Base-by-base conservation (phyloP, 352 stramenopile species). In the Globisporangium nagaii region DNA sequence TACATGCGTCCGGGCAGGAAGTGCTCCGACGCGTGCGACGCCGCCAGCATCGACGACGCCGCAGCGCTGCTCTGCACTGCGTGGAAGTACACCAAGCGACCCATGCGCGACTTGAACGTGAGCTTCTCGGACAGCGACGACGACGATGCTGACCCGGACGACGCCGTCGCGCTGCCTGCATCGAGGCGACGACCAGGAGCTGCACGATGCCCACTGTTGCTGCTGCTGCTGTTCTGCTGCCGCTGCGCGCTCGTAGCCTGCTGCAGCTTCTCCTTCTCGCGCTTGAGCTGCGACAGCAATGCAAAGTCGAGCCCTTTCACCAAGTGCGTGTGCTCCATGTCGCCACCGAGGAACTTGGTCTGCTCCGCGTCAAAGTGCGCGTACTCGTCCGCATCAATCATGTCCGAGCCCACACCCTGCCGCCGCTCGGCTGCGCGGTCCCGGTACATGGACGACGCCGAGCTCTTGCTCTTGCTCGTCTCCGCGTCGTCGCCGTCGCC, bases 301-400 rank as follows among this genome's bases (percentile, higher is more conserved):
- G 86, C 74, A 34, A 86, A 79, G 76, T 98, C 89, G 45, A 98
- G 58, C 20, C 63, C 91, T 53, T 95, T 97, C 4, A 96, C 88
- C 17, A 96, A 53, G 65, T 96, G 86, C 30, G 89, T 93, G 68
- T 93, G 84, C 51, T 85, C 72, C 60, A 90, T 67, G 52, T 96
- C 86, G 39, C 85, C 82, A 24, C 77, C 82, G 4, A 94, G 58
- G 42, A 89, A 90, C 65, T 94, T 94, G 58, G 58, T 95, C 58
- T 90, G 82, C 42, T 94, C 73, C n/a, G 61, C 60, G 43, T 89
- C 67, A 7, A 88, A 58, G 41, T 84, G 72, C 58, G 70, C 66
- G 39, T 64, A 80, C 35, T 84, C 65, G n/a, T 77, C 65, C 0
- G 65, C 65, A 15, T 87, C 71, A 6, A 77, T 51, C 69, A 84